Evolutionary conservation across 2,329 filamentous ascomycete genomes (phyloP).

Genomic region (Ambrosiella xylebori): DNA sequence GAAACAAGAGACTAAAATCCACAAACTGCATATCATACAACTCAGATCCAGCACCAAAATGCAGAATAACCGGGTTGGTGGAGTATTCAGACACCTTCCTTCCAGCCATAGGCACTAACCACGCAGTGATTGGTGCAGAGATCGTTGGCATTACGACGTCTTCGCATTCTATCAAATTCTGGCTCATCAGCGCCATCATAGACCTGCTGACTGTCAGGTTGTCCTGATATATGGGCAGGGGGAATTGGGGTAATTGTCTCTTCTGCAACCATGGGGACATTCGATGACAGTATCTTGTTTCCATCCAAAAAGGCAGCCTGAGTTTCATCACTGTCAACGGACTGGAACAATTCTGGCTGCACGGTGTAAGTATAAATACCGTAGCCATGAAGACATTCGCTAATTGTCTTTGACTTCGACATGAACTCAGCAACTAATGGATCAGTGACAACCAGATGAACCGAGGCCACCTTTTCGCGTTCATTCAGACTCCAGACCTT

Average conservation of each 20-base stretch:
- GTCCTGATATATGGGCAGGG: no score
- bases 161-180: not conserved
- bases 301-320: not conserved
- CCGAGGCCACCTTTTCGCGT: conserved; percentile 50
- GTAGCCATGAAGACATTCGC: conserved; percentile 55
- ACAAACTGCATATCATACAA: no score
- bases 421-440: conserved; percentile 40
- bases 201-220: not conserved
- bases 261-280: not conserved
- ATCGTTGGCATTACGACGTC: not conserved
- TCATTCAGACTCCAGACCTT: conserved; percentile 62
- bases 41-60: no score
- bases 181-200: not conserved
- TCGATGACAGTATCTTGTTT: not conserved
- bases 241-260: not conserved
- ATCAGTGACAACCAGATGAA: conserved; percentile 47
- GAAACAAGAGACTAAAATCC: no score
- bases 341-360: conserved; percentile 38
- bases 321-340: not conserved
- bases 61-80: no score
- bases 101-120: not conserved
- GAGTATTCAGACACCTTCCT: not conserved
- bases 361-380: conserved; percentile 56
- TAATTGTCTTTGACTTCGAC: conserved; percentile 41
- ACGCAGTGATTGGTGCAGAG: not conserved